Conservation (phyloP, 306 rosid species). For the Glycine soja region DNA sequence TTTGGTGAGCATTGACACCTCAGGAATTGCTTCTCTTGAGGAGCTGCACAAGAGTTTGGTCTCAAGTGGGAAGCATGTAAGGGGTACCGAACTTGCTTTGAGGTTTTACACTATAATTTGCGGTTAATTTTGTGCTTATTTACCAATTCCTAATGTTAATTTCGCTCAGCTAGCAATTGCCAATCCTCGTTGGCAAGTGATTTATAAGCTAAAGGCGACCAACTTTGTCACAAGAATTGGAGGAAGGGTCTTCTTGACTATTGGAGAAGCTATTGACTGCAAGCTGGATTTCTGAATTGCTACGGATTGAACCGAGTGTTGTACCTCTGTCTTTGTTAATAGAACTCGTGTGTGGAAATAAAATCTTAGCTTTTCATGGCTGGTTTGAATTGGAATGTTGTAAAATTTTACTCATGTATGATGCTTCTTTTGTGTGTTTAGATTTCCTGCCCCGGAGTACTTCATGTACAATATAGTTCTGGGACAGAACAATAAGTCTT, state of each 20-base stretch:
- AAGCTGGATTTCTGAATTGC: slow-evolving; percentile 22
- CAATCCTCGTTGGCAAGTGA: slow-evolving; percentile 72
- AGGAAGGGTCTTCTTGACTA: slow-evolving; percentile 64
- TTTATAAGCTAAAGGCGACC: slow-evolving; percentile 67
- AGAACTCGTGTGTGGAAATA: not conserved
- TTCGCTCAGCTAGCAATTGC: slow-evolving; percentile 60
- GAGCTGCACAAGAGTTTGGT: slow-evolving; percentile 59
- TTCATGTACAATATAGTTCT: not conserved
- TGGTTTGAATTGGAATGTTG: slow-evolving; percentile 1
- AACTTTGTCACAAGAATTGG: slow-evolving; percentile 64
- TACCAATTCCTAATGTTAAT: slow-evolving; percentile 1
- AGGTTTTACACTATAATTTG: not conserved
- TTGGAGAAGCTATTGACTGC: slow-evolving; percentile 70
- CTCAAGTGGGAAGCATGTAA: slow-evolving; percentile 62
- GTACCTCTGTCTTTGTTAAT: not conserved
- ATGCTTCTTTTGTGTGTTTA: not conserved
- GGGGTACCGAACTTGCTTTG: not conserved
- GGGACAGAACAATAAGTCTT: too few species aligned
- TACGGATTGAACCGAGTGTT: too few species aligned
- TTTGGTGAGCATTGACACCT: slow-evolving; percentile 70
- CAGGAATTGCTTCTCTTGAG: slow-evolving; percentile 68
- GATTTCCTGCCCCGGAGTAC: not conserved
- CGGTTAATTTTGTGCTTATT: not conserved
- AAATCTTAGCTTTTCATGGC: not conserved
- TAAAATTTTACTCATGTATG: not conserved